Base-by-base conservation (phyloP, 345 rosid species). In the Camelina hispida region DNA sequence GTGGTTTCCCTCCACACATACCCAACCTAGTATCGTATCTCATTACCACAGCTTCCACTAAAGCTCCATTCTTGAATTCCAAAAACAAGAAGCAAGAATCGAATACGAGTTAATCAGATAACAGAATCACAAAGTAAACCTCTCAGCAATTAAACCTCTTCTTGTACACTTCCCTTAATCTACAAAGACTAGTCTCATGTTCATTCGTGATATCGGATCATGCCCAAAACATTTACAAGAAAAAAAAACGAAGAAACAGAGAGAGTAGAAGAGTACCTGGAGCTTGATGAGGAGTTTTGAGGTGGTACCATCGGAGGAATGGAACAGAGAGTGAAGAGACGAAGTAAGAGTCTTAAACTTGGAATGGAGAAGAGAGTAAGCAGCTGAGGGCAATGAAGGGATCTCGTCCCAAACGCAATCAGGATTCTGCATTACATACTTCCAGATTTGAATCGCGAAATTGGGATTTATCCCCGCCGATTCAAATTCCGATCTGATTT, bases 31-130 rank as follows among this genome's bases (percentile, higher is more conserved):
- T 87, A 72, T 95, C 96, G 12, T 95, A 95, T 79, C 88, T 78
- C 98, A 95, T 95, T 43, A 95, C 84, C 79, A 95, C 99, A 66
- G 98, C 93, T 80, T 95, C 96, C 83, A 95, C 93, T 68, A 83
- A 88, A 70, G 90, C 90, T 69, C 91, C 91, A 78, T 80, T 90
- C 99, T 94, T 51, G 6, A 67, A 63, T 28, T 18, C 37, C 53
- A 76, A 77, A 28, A 57, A 63, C 2, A 30, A 17, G 3, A 60
- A 52, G 3, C 77, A 78, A 58, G 57, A 66, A 48, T 65, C 47
- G 0, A 30, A 43, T n/a, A 50, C 9, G 14, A 78, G 63, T 57
- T 48, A 11, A 58, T 48, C 48, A 57, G 48, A 64, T 48, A 23
- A 55, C 43, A 68, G 17, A 68, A 9, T 17, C 35, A 67, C 10